phyloP scores from a whole-genome alignment of 345 rosid genomes.

The Viola odorata region DNA sequence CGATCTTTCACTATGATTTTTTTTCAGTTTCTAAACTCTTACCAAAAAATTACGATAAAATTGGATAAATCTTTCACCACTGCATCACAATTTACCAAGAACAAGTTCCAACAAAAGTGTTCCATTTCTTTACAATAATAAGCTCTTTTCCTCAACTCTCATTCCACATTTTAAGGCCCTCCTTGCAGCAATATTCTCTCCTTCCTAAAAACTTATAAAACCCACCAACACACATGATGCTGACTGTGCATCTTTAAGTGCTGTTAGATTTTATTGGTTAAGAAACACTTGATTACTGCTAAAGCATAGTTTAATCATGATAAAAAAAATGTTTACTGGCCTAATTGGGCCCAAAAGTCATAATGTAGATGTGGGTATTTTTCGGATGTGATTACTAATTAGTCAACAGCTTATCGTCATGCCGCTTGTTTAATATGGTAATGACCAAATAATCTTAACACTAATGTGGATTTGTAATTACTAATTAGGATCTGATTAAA shows the following conservation, averaged over 20 bases:
- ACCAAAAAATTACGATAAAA: no score
- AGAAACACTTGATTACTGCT: constrained; percentile 27
- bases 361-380: neutral
- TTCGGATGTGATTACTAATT: neutral
- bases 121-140: constrained; percentile 15
- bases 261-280: constrained; percentile 12
- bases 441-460: constrained; percentile 3
- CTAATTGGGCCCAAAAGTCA: constrained; percentile 8
- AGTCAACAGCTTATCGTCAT: constrained; percentile 15
- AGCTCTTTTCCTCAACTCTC: constrained; percentile 4
- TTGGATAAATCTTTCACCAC: constrained; percentile 6
- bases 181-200: constrained; percentile 2
- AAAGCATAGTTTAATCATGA: constrained; percentile 1
- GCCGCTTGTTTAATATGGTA: neutral
- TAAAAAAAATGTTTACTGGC: neutral
- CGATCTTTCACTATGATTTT: no score
- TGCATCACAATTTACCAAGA: constrained; percentile 20
- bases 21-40: no score
- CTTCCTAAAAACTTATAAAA: neutral
- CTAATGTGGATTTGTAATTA: neutral
- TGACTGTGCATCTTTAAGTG: constrained; percentile 20
- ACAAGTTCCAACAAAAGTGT: constrained; percentile 25
- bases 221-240: constrained; percentile 19
- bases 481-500: neutral
- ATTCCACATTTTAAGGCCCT: constrained; percentile 4